Base-by-base conservation (phyloP, 2,329 filamentous ascomycete genomes). In the Fusarium nelsonii region DNA sequence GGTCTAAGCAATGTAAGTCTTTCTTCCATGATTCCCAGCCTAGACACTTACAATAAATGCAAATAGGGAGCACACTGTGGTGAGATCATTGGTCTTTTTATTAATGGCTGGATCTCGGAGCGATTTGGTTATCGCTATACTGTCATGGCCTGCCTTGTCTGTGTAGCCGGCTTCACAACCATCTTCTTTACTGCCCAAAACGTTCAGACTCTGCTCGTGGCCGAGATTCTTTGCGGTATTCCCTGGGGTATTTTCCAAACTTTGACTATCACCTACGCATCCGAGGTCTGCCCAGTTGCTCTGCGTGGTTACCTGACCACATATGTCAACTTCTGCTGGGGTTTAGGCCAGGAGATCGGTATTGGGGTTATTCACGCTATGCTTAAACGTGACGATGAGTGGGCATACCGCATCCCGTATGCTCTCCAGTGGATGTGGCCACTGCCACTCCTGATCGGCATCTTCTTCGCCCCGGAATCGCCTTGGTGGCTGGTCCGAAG, bases 351-450 rank as follows among this genome's bases (percentile, higher is more conserved):
- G 78, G 83, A 90, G 59, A 90, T 93, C 56, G 90, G 88, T 43
- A 90, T 91, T 54, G 90, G 89, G n/a, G 90, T 92, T 62, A 90
- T 93, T 73, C 88, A 88, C 76, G 83, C 86, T 66, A 90, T 92
- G 84, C 80, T 92, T 37, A 80, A 84, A 74, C 86, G 90, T 44
- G 77, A 86, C 7, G 90, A 92, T 71, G 83, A 92, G 77, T 91
- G 88, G 88, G 86, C 88, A 0, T 91, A 90, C 77, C 84, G 89
- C 45, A 90, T 91, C 57, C 91, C 91, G 2, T 92, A 91, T 69
- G 90, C 87, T 2, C 81, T 93, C 40, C 91, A 93, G 80, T 93
- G 91, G 91, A 91, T 93, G 82, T 93, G 90, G 90, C 90, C 91
- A 0, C 76, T 91, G 8, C 90, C 90, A 3, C 82, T 92, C 9